Evolutionary conservation across 1,284 basidiomycete species (phyloP).

Genomic region (Trametes versicolor): DNA sequence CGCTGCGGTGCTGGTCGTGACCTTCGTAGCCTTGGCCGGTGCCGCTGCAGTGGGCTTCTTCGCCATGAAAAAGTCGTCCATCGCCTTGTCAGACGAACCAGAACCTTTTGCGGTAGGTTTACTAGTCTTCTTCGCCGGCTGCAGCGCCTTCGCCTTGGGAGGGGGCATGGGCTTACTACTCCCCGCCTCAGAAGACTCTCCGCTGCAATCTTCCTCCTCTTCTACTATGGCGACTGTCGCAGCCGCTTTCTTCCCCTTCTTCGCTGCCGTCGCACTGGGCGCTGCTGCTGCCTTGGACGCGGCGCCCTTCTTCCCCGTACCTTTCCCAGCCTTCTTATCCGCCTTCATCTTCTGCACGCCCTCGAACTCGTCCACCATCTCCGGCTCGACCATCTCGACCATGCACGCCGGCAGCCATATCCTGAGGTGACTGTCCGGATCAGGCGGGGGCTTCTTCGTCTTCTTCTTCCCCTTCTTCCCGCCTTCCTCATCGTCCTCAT

Average conservation of each 20-base stretch:
- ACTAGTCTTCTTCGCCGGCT: neutral
- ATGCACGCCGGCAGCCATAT: slow-evolving; percentile 84
- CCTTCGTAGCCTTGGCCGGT: slow-evolving; percentile 4
- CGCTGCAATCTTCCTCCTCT: slow-evolving; percentile 30
- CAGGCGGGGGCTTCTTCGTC: slow-evolving; percentile 53
- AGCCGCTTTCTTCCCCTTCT: slow-evolving; percentile 22
- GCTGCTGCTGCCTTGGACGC: neutral
- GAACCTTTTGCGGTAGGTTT: slow-evolving; percentile 7
- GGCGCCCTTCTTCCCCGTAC: slow-evolving; percentile 20
- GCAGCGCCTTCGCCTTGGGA: slow-evolving; percentile 12
- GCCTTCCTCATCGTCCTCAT: slow-evolving; percentile 45
- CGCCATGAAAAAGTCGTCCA: slow-evolving; percentile 26
- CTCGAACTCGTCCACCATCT: slow-evolving; percentile 69
- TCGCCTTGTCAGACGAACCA: slow-evolving; percentile 12
- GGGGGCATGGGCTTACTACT: neutral
- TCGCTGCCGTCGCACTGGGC: neutral
- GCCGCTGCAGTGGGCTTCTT: slow-evolving; percentile 21
- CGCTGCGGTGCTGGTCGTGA: slow-evolving; percentile 17
- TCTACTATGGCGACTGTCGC: slow-evolving; percentile 11
- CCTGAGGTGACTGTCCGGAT: slow-evolving; percentile 62
- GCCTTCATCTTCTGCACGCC: slow-evolving; percentile 58
- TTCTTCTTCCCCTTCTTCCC: slow-evolving; percentile 43
- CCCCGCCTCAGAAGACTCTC: slow-evolving; percentile 14
- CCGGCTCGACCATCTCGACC: slow-evolving; percentile 70
- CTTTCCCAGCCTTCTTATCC: slow-evolving; percentile 47